Conservation (phyloP, 2,329 filamentous ascomycete species). For the Trichoderma atrobrunneum region DNA sequence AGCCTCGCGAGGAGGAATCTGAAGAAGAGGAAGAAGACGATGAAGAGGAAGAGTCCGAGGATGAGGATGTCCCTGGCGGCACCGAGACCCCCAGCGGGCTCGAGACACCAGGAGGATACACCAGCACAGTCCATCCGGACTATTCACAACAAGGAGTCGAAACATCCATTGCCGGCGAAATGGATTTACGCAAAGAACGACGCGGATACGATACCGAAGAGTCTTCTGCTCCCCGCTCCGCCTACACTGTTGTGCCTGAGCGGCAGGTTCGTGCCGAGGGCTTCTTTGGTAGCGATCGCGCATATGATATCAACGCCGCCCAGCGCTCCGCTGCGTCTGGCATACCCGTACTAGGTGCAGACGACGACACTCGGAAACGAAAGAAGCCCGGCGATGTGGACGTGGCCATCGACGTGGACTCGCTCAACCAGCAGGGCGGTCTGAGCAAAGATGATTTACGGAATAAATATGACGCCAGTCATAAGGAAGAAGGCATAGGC, state of each 20-base stretch:
- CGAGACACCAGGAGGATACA: conserved; percentile 77
- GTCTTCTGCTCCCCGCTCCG: conserved; percentile 66
- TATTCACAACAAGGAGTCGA: conserved; percentile 62
- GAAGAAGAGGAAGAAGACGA: conserved; percentile 75
- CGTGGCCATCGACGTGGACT: conserved; percentile 84
- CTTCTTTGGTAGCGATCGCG: conserved; percentile 93
- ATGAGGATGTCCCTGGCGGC: conserved; percentile 61
- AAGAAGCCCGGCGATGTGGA: conserved; percentile 98
- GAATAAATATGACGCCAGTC: conserved; percentile 74
- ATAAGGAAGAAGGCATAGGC: conserved; percentile 61
- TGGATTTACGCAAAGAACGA: conserved; percentile 81
- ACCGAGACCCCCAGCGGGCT: conserved; percentile 72
- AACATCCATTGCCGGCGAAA: conserved; percentile 77
- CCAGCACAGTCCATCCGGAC: conserved; percentile 78
- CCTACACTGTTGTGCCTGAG: conserved; percentile 88
- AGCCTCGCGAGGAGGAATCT: conserved; percentile 72
- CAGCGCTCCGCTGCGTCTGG: conserved; percentile 41
- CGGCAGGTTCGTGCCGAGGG: conserved; percentile 80
- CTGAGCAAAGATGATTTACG: conserved; percentile 82
- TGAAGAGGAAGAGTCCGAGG: conserved; percentile 68
- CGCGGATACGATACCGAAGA: conserved; percentile 89
- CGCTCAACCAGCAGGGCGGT: conserved; percentile 69
- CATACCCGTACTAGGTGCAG: conserved; percentile 73
- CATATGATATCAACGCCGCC: conserved; percentile 73
- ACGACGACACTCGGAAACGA: conserved; percentile 74